A percentile compares a stretch with the other conserved stretches of the same genome.
phyloP scores from a whole-genome alignment of 495 filamentous ascomycete species.

The Darksidea phi region DNA sequence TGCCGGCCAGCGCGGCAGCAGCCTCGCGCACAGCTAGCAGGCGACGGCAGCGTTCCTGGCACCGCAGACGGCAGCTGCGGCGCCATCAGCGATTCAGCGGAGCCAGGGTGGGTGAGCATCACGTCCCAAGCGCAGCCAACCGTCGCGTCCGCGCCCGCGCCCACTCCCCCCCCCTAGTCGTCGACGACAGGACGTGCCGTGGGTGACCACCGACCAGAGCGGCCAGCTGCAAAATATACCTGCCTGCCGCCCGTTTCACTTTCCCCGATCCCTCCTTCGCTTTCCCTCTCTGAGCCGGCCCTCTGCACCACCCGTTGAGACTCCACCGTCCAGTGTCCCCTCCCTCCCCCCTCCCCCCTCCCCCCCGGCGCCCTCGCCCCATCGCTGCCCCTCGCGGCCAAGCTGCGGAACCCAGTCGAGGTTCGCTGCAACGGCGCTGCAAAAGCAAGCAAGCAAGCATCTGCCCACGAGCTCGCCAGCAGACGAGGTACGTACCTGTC shows the following conservation, averaged over 20 bases:
- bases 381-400: neutral
- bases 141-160: slow-evolving; percentile 9
- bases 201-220: neutral
- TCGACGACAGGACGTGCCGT: slow-evolving; percentile 7
- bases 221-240: slow-evolving; percentile 31
- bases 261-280: slow-evolving; percentile 34
- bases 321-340: too few relatives aligned
- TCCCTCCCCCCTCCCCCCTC: neutral
- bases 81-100: slow-evolving; percentile 34
- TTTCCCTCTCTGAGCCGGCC: slow-evolving; percentile 38
- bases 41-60: too few relatives aligned
- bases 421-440: neutral
- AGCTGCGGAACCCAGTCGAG: neutral
- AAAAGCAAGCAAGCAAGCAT: slow-evolving; percentile 11
- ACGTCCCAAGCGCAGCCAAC: slow-evolving; percentile 24
- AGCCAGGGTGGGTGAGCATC: slow-evolving; percentile 24
- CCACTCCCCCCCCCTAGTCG: too few relatives aligned
- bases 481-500: slow-evolving; percentile 9
- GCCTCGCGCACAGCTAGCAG: too few relatives aligned
- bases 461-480: too few relatives aligned
- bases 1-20: too few relatives aligned
- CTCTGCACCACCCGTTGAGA: slow-evolving; percentile 10
- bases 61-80: neutral
- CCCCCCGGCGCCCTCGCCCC: slow-evolving; percentile 3
- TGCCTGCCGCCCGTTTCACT: slow-evolving; percentile 35